Evolutionary conservation across 441 rosid species (phyloP).

Genomic region (Iberis amara): DNA sequence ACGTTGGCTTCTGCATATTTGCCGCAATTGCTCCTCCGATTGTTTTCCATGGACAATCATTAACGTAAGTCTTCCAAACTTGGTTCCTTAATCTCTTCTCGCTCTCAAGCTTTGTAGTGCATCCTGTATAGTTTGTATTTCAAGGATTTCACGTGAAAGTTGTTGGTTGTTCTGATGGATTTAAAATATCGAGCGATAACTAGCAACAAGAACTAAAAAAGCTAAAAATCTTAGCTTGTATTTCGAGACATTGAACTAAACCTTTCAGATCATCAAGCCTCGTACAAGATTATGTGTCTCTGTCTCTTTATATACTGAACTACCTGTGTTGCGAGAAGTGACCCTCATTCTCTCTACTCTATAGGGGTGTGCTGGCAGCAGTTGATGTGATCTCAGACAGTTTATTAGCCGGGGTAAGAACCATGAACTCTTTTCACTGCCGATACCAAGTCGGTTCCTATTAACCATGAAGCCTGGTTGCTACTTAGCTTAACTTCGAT

Average conservation of each 20-base stretch:
- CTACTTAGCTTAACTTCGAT: no score
- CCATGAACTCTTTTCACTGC: not conserved
- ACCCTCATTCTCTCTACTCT: not conserved
- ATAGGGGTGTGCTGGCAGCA: conserved; percentile 89
- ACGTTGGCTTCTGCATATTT: conserved; percentile 75
- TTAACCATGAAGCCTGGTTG: no score
- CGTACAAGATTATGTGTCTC: not conserved
- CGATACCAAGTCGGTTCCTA: no score
- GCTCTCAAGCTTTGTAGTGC: not conserved
- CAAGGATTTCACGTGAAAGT: not conserved
- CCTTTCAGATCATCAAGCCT: not conserved
- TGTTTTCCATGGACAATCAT: conserved; percentile 76
- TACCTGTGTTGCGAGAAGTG: not conserved
- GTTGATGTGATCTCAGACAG: conserved; percentile 61
- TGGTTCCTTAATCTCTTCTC: not conserved
- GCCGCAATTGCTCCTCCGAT: conserved; percentile 93
- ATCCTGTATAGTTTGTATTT: conserved; percentile 3
- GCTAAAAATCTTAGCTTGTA: not conserved
- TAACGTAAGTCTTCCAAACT: conserved; percentile 58
- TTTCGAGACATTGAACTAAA: not conserved
- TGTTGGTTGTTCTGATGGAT: not conserved
- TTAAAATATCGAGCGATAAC: conserved; percentile 4
- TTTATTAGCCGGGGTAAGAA: conserved; percentile 73
- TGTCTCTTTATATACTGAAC: no score
- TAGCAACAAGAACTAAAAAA: no score